These are phyloP conservation scores for Aspergillus funiculosus DNA, from an alignment of 495 filamentous ascomycete species.

Conservation along the genomic window DNA sequence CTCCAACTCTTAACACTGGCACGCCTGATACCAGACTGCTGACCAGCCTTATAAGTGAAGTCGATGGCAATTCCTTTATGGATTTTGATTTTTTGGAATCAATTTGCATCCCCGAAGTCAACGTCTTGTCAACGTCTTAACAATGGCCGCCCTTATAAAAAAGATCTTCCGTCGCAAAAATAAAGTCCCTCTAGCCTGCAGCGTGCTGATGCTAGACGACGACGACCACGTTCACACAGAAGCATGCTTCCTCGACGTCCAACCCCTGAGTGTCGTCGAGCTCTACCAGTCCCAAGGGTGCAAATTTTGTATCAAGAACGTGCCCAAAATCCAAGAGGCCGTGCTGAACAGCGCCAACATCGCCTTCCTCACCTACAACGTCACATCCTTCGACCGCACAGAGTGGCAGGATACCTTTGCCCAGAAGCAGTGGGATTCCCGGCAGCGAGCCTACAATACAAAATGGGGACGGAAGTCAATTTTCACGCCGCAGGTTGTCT, in stretches of 20 bases:
- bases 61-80: no score
- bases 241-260: constrained; percentile 9
- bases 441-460: constrained; percentile 5
- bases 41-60: no score
- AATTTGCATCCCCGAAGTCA: no score
- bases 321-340: constrained; percentile 7
- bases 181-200: constrained; percentile 10
- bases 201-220: constrained; percentile 1
- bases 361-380: constrained; percentile 9
- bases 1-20: no score
- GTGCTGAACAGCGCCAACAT: neutral
- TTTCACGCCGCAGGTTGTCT: constrained; percentile 8
- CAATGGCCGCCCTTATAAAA: neutral
- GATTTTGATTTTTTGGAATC: no score
- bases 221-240: constrained; percentile 9
- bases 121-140: no score
- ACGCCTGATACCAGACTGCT: no score
- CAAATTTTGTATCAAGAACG: constrained; percentile 11
- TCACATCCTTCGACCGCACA: constrained; percentile 4
- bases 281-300: constrained; percentile 11
- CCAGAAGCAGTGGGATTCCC: neutral
- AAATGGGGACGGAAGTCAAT: constrained; percentile 3
- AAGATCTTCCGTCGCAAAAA: constrained; percentile 10
- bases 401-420: constrained; percentile 12
- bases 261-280: constrained; percentile 3